Evolutionary conservation across 139 green algal species (phyloP).

Genomic region (Zygnema cylindricum): DNA sequence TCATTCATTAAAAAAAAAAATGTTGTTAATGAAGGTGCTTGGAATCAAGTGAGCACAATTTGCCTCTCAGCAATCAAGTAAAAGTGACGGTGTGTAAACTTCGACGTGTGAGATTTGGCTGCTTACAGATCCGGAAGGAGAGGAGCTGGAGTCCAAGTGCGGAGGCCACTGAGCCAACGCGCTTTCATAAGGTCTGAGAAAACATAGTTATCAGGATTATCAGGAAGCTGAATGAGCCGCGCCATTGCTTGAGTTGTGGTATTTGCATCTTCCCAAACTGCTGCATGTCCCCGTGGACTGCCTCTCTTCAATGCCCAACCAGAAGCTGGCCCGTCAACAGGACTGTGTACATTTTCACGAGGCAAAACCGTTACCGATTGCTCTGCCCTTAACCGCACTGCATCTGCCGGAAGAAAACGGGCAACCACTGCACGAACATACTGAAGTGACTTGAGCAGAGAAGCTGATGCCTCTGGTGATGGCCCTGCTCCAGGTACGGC

Average conservation of each 20-base stretch:
- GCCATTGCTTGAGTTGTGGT: conserved; percentile 31
- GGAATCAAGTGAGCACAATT: no score
- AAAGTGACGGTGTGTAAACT: no score
- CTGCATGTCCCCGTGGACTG: neutral
- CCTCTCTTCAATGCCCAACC: conserved; percentile 28
- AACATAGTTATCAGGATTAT: conserved; percentile 6
- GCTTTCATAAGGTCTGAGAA: conserved; percentile 23
- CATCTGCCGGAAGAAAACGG: conserved; percentile 31
- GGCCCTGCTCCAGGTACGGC: neutral
- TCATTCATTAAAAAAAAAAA: neutral
- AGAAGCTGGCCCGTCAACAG: neutral
- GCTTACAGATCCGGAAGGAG: neutral
- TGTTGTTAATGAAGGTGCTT: no score
- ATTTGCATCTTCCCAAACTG: conserved; percentile 30
- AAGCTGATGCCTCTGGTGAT: conserved; percentile 23
- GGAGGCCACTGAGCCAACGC: neutral
- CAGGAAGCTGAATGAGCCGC: conserved; percentile 18
- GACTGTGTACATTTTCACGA: neutral
- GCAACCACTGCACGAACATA: conserved; percentile 53
- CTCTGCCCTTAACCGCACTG: neutral
- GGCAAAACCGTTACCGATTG: neutral
- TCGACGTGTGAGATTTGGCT: no score
- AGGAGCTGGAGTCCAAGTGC: conserved; percentile 1
- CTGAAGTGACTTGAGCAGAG: conserved; percentile 40
- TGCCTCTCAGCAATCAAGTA: no score